Percentiles rank a stretch among this genome's conserved stretches.
Evolutionary conservation across 1,284 basidiomycete species (phyloP).

Genomic region (Erythrobasidium hasegawianum): DNA sequence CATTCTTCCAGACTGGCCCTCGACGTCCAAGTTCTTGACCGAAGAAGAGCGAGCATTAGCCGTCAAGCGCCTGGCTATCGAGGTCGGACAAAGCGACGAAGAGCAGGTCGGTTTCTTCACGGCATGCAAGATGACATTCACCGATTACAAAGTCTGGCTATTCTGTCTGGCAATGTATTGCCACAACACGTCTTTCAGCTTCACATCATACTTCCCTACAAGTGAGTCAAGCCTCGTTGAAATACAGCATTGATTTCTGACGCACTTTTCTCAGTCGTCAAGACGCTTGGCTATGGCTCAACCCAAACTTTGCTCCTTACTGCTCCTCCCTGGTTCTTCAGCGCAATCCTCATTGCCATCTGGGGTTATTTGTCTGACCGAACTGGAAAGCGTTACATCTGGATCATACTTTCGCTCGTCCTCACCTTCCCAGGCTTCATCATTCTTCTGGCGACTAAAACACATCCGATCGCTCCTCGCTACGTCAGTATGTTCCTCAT

Average conservation of each 20-base stretch:
- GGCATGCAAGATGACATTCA: slow-evolving; percentile 21
- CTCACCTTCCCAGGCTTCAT: slow-evolving; percentile 15
- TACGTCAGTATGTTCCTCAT: slow-evolving; percentile 18
- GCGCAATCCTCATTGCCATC: neutral
- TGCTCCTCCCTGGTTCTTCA: slow-evolving; percentile 13
- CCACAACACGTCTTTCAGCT: slow-evolving; percentile 15
- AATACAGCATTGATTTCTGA: neutral
- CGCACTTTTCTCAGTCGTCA: neutral
- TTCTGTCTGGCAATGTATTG: slow-evolving; percentile 27
- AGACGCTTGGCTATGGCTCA: slow-evolving; percentile 14
- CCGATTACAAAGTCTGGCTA: slow-evolving; percentile 36
- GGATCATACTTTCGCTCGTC: slow-evolving; percentile 4
- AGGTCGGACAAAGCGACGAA: slow-evolving; percentile 27
- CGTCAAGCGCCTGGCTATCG: slow-evolving; percentile 34
- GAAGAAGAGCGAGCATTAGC: slow-evolving; percentile 35
- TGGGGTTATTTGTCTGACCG: slow-evolving; percentile 1
- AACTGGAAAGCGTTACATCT: slow-evolving; percentile 5
- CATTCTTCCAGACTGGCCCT: slow-evolving; percentile 31
- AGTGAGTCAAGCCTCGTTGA: slow-evolving; percentile 2
- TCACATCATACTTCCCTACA: slow-evolving; percentile 16
- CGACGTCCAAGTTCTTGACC: slow-evolving; percentile 35
- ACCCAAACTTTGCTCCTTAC: slow-evolving; percentile 8
- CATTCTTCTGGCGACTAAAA: slow-evolving; percentile 7
- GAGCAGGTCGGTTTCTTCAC: slow-evolving; percentile 19
- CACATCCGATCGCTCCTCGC: neutral